Percentiles rank a stretch among this genome's conserved stretches.
Evolutionary conservation across 2,329 filamentous ascomycete genomes (phyloP).

Genomic region (Hyphodiscus sp.): DNA sequence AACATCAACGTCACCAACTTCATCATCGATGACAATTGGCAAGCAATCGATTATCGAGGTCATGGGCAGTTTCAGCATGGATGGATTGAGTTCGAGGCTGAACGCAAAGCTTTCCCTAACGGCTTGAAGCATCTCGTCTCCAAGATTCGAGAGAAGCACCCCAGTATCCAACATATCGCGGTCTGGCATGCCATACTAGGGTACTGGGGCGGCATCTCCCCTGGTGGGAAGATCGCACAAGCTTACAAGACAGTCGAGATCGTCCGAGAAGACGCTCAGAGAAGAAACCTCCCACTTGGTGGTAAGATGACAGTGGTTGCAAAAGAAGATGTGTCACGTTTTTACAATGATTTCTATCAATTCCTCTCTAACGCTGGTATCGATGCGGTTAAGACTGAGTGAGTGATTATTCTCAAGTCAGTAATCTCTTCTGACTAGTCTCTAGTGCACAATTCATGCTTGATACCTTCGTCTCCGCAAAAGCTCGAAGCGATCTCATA

Average conservation of each 20-base stretch:
- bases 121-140: constrained; percentile 68
- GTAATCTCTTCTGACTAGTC: constrained; percentile 1
- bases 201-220: constrained; percentile 87
- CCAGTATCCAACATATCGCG: constrained; percentile 72
- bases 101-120: constrained; percentile 68
- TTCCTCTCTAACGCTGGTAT: constrained; percentile 72
- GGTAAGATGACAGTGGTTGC: constrained; percentile 68
- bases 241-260: constrained; percentile 69
- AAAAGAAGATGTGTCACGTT: constrained; percentile 63
- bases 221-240: constrained; percentile 64
- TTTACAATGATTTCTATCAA: constrained; percentile 88
- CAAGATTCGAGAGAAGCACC: constrained; percentile 62
- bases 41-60: constrained; percentile 56
- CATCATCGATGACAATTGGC: constrained; percentile 98
- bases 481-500: constrained; percentile 65
- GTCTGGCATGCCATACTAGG: constrained; percentile 89
- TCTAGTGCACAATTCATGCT: constrained; percentile 71
- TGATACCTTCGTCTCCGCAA: constrained; percentile 64
- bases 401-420: constrained; percentile 1
- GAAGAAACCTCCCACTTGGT: constrained; percentile 44
- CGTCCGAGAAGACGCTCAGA: constrained; percentile 41
- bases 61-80: constrained; percentile 50
- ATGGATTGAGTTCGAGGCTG: constrained; percentile 84
- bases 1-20: constrained; percentile 75
- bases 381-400: constrained; percentile 84